These are phyloP conservation scores for Annulohypoxylon truncatum DNA, from an alignment of 2,329 filamentous ascomycete genomes.

Conservation along the genomic window DNA sequence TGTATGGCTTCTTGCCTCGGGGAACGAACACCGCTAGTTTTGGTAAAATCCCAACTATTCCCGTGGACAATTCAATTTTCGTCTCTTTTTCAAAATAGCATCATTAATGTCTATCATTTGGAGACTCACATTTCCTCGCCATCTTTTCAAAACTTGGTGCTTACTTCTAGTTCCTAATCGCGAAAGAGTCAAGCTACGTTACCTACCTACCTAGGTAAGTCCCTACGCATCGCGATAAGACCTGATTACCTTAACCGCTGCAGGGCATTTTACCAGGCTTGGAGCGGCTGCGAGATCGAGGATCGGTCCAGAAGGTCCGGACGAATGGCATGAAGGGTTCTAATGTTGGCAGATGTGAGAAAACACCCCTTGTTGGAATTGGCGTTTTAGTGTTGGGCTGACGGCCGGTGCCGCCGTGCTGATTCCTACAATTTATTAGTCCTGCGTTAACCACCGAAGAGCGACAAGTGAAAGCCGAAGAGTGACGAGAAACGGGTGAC, in stretches of 20 bases:
- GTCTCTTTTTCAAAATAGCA: slow-evolving; percentile 8
- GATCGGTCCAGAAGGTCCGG: slow-evolving; percentile 2
- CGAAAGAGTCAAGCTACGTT: not conserved
- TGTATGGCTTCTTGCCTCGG: not conserved
- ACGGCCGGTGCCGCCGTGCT: slow-evolving; percentile 30
- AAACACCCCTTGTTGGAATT: slow-evolving; percentile 14
- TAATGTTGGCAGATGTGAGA: not conserved
- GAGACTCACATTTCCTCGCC: not conserved
- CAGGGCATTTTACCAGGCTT: slow-evolving; percentile 1
- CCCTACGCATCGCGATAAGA: slow-evolving; percentile 5
- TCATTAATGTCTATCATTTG: slow-evolving; percentile 4
- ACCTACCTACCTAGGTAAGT: not conserved
- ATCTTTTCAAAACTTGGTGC: not conserved
- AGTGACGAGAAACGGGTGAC: not conserved
- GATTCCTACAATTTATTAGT: not conserved
- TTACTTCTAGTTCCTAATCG: not conserved
- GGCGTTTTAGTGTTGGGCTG: slow-evolving; percentile 10
- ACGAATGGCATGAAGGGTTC: slow-evolving; percentile 22
- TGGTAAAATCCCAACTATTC: slow-evolving; percentile 5
- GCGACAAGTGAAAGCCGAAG: not conserved
- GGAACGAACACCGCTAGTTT: slow-evolving; percentile 2
- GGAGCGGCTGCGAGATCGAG: not conserved
- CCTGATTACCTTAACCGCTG: not conserved
- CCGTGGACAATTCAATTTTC: slow-evolving; percentile 21
- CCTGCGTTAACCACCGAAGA: slow-evolving; percentile 13